phyloP scores from a whole-genome alignment of 257 asterid species.

The Ilex aquifolium region DNA sequence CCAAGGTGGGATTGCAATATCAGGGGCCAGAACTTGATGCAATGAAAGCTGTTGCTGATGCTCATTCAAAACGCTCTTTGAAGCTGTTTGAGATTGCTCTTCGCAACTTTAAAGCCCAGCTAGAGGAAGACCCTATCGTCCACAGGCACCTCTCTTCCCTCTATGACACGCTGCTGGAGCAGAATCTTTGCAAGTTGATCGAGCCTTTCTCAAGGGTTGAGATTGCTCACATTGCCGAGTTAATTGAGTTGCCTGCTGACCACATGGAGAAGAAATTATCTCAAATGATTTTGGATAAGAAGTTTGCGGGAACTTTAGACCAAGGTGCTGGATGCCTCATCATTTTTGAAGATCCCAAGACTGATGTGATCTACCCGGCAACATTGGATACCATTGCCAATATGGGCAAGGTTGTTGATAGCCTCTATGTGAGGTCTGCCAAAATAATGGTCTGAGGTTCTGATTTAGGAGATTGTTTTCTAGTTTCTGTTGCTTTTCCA shows the following conservation, averaged over 20 bases:
- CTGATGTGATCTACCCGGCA: conserved; percentile 36
- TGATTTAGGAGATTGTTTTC: background rate
- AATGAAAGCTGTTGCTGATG: conserved; percentile 48
- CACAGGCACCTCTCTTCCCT: conserved; percentile 42
- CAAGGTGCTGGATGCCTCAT: conserved; percentile 49
- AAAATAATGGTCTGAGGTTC: conserved; percentile 27
- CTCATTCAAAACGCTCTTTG: conserved; percentile 40
- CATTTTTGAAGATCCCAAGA: conserved; percentile 39
- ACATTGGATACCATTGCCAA: conserved; percentile 35
- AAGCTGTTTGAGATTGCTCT: conserved; percentile 36
- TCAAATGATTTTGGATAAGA: conserved; percentile 45
- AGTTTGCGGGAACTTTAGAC: conserved; percentile 43
- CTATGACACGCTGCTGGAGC: conserved; percentile 39
- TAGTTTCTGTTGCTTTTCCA: background rate
- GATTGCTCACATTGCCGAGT: conserved; percentile 37
- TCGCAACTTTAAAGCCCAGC: conserved; percentile 28
- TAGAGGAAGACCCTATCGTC: conserved; percentile 42
- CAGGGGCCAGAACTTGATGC: conserved; percentile 49
- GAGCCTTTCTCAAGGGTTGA: conserved; percentile 40
- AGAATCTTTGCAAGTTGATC: conserved; percentile 43
- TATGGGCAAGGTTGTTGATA: conserved; percentile 47
- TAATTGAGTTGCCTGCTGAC: conserved; percentile 36
- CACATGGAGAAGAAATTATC: conserved; percentile 44
- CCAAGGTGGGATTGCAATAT: conserved; percentile 42
- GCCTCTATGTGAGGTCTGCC: conserved; percentile 33